Conservation (phyloP, 176 grass and related monocot genomes). For the Musa acuminata region DNA sequence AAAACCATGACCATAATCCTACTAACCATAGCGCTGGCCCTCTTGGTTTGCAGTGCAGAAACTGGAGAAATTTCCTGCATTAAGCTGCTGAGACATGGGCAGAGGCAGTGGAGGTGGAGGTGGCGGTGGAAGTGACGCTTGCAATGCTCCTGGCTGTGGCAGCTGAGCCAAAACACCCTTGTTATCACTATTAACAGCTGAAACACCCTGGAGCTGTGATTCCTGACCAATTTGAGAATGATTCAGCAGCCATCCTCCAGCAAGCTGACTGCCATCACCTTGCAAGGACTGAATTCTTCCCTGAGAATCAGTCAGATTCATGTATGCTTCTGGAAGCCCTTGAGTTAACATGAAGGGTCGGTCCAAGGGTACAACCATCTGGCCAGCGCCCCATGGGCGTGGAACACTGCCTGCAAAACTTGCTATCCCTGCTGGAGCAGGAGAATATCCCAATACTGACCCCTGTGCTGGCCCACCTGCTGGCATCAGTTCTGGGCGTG, state of each 20-base stretch:
- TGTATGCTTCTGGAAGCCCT: conserved; percentile 4
- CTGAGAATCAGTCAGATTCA: conserved; percentile 13
- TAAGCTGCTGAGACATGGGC: conserved; percentile 1
- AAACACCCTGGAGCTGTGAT: conserved; percentile 1
- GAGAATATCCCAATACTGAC: conserved; percentile 6
- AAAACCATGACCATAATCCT: background rate
- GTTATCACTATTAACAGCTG: background rate
- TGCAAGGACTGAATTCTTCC: conserved; percentile 4
- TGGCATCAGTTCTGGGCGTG: background rate
- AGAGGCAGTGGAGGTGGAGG: conserved; percentile 9
- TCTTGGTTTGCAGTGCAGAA: background rate
- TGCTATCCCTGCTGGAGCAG: conserved; percentile 10
- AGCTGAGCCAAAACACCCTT: background rate
- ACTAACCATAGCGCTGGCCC: background rate
- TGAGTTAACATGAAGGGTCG: conserved; percentile 10
- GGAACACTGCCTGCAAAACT: conserved; percentile 5
- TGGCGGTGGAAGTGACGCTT: background rate
- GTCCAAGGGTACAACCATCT: conserved; percentile 3
- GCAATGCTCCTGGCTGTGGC: background rate
- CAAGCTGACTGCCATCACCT: background rate
- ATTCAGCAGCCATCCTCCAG: background rate
- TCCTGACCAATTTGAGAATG: conserved; percentile 15
- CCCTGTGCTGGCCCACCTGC: background rate
- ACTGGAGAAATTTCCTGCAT: background rate
- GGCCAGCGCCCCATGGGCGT: conserved; percentile 12